Conservation (phyloP, 805 yeast species). For the Yarrowia yakushimensis region DNA sequence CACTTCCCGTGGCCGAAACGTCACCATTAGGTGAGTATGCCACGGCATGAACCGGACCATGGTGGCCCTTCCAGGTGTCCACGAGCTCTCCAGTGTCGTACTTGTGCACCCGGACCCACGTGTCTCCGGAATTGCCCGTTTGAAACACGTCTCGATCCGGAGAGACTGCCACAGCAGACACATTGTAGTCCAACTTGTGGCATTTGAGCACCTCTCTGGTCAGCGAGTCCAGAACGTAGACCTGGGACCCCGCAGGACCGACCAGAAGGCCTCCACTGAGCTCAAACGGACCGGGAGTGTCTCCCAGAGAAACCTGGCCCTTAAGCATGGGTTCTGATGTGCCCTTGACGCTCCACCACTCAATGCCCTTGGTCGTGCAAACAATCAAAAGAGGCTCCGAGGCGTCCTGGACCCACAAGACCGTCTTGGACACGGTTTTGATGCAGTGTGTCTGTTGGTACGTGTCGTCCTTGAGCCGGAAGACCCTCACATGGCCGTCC, state of each 20-base stretch:
- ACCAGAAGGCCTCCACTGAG: slow-evolving; percentile 30
- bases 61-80: slow-evolving; percentile 90
- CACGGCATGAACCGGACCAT: slow-evolving; percentile 87
- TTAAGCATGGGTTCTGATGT: slow-evolving; percentile 2
- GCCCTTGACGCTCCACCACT: slow-evolving; percentile 35
- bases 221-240: slow-evolving; percentile 29
- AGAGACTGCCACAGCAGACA: slow-evolving; percentile 33
- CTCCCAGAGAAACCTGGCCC: slow-evolving; percentile 17
- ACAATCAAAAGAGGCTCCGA: slow-evolving; percentile 29
- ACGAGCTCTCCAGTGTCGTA: slow-evolving; percentile 74
- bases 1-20: slow-evolving; percentile 85
- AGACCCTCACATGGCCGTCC: slow-evolving; percentile 13
- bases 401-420: slow-evolving; percentile 9
- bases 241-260: slow-evolving; percentile 32
- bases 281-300: slow-evolving; percentile 22
- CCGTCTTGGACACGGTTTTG: slow-evolving; percentile 20
- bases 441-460: slow-evolving; percentile 8
- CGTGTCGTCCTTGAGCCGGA: not conserved
- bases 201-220: slow-evolving; percentile 29
- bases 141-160: slow-evolving; percentile 29
- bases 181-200: slow-evolving; percentile 32
- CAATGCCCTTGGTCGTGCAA: slow-evolving; percentile 30
- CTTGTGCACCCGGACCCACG: slow-evolving; percentile 38
- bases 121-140: slow-evolving; percentile 35
- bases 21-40: slow-evolving; percentile 79